phyloP scores from a whole-genome alignment of 148 eudicot genomes.

The Cornus suecica region DNA sequence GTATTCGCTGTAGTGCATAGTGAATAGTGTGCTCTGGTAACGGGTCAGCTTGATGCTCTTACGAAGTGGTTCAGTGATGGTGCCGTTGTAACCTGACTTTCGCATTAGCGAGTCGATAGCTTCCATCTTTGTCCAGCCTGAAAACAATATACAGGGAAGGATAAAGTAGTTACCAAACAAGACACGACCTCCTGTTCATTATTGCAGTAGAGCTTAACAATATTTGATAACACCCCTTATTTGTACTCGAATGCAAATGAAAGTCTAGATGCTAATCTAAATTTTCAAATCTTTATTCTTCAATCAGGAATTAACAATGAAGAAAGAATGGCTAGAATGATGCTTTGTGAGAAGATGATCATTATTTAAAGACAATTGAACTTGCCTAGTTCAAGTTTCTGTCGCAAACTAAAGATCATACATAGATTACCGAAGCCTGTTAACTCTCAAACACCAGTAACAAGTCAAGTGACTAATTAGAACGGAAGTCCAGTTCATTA shows the following conservation, averaged over 20 bases:
- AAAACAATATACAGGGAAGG: not conserved
- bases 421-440: too few species aligned
- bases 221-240: not conserved
- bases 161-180: not conserved
- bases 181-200: not conserved
- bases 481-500: not conserved
- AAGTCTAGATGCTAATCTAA: too few species aligned
- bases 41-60: slow-evolving; percentile 68
- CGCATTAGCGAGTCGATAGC: slow-evolving; percentile 83
- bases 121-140: slow-evolving; percentile 87
- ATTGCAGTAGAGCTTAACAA: not conserved
- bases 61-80: slow-evolving; percentile 65
- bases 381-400: not conserved
- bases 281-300: too few species aligned
- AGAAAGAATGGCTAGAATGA: not conserved
- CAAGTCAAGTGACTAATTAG: too few species aligned
- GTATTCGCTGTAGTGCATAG: slow-evolving; percentile 76
- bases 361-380: not conserved
- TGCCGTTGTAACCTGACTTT: slow-evolving; percentile 75
- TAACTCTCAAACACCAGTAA: too few species aligned
- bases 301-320: too few species aligned
- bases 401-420: not conserved
- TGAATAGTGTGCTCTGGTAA: slow-evolving; percentile 80
- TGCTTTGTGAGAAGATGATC: not conserved
- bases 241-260: not conserved